A percentile compares a stretch with the other conserved stretches of the same genome.
These are phyloP conservation scores for Ramaria sp. DNA, from an alignment of 768 basidiomycete species.

Conservation along the genomic window DNA sequence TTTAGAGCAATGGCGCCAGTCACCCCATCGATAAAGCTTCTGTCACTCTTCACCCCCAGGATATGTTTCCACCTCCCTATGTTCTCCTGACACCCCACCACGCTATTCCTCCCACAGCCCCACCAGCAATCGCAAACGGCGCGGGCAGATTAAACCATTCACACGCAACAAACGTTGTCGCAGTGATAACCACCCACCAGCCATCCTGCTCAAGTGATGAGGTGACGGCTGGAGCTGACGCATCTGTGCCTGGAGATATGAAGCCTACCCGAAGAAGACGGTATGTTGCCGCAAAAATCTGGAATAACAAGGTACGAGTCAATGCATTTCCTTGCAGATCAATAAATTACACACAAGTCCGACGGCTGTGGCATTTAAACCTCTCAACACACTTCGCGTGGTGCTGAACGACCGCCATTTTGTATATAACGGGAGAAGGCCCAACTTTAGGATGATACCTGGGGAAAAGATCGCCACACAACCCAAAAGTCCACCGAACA, in stretches of 20 bases:
- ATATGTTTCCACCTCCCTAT: too few relatives aligned
- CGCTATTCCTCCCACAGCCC: conserved; percentile 29
- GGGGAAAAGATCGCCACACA: conserved; percentile 41
- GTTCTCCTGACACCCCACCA: conserved; percentile 28
- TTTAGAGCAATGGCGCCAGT: too few relatives aligned
- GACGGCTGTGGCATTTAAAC: conserved; percentile 31
- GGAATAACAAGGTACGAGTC: not conserved
- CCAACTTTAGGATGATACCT: conserved; percentile 25
- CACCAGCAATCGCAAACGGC: conserved; percentile 28
- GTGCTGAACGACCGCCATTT: not conserved
- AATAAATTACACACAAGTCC: conserved; percentile 31
- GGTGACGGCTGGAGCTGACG: conserved; percentile 6
- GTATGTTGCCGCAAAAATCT: conserved; percentile 7
- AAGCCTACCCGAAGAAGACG: conserved; percentile 7
- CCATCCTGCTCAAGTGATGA: conserved; percentile 25
- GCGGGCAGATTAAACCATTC: conserved; percentile 31
- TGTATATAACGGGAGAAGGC: conserved; percentile 17
- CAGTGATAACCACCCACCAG: conserved; percentile 37
- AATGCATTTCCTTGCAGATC: conserved; percentile 27
- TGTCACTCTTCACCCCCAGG: too few relatives aligned
- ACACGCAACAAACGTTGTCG: conserved; percentile 27
- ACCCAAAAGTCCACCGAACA: conserved; percentile 35
- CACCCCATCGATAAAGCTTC: too few relatives aligned
- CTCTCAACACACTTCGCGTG: conserved; percentile 20
- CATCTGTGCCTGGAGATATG: not conserved